A percentile compares a stretch with the other conserved stretches of the same genome.
Evolutionary conservation across 2,329 filamentous ascomycete species (phyloP).

Genomic region (Epichloe brachyelytri): DNA sequence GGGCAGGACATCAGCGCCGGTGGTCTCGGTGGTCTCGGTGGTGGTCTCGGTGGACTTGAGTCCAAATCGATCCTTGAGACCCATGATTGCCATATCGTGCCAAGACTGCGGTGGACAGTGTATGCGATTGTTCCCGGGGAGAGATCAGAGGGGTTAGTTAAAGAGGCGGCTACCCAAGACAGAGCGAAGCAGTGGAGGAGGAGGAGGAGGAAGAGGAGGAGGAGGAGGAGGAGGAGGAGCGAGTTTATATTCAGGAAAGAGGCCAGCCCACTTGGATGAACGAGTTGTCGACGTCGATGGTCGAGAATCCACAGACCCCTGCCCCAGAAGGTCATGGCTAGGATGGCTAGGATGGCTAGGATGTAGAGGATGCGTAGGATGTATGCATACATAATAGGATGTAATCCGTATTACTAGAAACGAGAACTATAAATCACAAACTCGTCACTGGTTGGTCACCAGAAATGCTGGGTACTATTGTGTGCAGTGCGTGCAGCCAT

Average conservation of each 20-base stretch:
- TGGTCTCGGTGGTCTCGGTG: slow-evolving; percentile 9
- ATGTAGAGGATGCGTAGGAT: background rate
- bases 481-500: background rate
- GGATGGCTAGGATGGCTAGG: background rate
- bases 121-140: background rate
- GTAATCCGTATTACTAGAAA: no score
- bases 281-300: background rate
- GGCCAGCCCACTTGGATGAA: background rate
- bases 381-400: no score
- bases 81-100: slow-evolving; percentile 9
- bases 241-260: slow-evolving; percentile 6
- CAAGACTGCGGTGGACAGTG: background rate
- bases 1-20: slow-evolving; percentile 11
- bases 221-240: background rate
- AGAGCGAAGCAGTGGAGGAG: background rate
- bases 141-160: background rate
- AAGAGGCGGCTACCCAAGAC: background rate
- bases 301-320: background rate
- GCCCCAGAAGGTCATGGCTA: no score
- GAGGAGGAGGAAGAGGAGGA: background rate
- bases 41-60: slow-evolving; percentile 8
- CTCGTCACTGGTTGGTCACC: no score
- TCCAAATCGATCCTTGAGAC: slow-evolving; percentile 11
- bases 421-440: no score
- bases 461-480: background rate